These are phyloP conservation scores for Fusarium equiseti DNA, from an alignment of 2,329 filamentous ascomycete genomes.

Conservation along the genomic window DNA sequence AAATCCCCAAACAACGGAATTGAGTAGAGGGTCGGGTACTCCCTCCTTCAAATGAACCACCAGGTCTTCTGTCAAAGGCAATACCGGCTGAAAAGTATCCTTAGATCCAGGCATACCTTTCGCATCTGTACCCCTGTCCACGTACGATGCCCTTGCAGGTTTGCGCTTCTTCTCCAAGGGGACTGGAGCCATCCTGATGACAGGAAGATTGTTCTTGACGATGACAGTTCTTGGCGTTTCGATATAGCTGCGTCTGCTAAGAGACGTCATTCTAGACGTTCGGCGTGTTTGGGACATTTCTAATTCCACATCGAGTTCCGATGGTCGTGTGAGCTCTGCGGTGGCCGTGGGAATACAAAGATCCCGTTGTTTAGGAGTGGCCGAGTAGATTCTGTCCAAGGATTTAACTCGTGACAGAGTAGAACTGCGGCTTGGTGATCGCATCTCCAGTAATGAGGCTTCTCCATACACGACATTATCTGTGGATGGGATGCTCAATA, in stretches of 20 bases:
- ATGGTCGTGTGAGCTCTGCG: conserved; percentile 38
- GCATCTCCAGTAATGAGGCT: conserved; percentile 55
- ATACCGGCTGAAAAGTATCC: conserved; percentile 56
- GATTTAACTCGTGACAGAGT: conserved; percentile 53
- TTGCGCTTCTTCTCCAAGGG: conserved; percentile 47
- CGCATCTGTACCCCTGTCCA: conserved; percentile 58
- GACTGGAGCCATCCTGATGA: conserved; percentile 49
- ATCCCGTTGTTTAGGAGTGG: conserved; percentile 50
- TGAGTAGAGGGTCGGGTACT: conserved; percentile 57
- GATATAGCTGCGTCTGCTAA: conserved; percentile 43
- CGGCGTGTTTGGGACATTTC: conserved; percentile 34
- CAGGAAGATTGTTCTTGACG: conserved; percentile 47
- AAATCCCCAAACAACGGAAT: conserved; percentile 62
- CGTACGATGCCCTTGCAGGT: conserved; percentile 48
- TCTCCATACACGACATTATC: conserved; percentile 57
- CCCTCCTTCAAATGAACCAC: conserved; percentile 66
- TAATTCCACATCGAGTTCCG: conserved; percentile 17
- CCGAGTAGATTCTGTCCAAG: conserved; percentile 53
- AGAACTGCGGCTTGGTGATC: conserved; percentile 43
- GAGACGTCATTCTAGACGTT: conserved; percentile 45
- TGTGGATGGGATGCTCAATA: conserved; percentile 51
- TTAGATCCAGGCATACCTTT: conserved; percentile 41
- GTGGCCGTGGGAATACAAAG: conserved; percentile 45
- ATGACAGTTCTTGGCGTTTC: conserved; percentile 50
- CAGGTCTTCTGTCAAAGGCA: conserved; percentile 68